phyloP scores from a whole-genome alignment of 129 eudicot species.

The Gnaphalium uliginosum region DNA sequence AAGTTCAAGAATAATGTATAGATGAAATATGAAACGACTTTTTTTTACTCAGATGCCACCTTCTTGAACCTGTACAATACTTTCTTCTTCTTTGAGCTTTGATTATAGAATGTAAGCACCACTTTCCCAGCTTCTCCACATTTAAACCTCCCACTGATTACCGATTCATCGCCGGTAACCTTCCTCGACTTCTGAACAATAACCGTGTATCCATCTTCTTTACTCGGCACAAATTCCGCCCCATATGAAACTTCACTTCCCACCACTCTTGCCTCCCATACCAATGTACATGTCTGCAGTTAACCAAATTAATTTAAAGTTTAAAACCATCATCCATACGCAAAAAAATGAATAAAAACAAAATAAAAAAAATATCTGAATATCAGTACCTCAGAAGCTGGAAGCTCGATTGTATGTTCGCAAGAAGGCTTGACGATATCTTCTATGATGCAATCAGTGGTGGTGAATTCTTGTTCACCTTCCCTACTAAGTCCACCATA shows the following conservation, averaged over 20 bases:
- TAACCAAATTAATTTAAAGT: constrained; percentile 7
- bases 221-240: constrained; percentile 72
- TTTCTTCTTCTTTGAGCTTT: constrained; percentile 77
- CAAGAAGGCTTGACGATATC: constrained; percentile 59
- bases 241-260: constrained; percentile 74
- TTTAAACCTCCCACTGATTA: constrained; percentile 58
- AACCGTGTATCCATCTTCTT: constrained; percentile 70
- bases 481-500: constrained; percentile 85
- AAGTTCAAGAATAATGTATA: constrained; percentile 27
- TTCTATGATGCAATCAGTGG: constrained; percentile 56
- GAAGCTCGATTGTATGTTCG: constrained; percentile 61
- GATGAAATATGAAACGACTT: not conserved
- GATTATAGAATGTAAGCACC: constrained; percentile 76
- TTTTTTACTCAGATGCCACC: constrained; percentile 46
- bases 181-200: constrained; percentile 64
- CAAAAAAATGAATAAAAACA: not conserved
- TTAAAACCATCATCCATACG: not conserved
- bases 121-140: constrained; percentile 72
- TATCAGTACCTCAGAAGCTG: constrained; percentile 54
- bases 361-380: not conserved
- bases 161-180: constrained; percentile 55
- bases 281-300: constrained; percentile 51
- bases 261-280: constrained; percentile 74
- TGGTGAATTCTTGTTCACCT: constrained; percentile 65
- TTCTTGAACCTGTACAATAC: constrained; percentile 87